Conservation (phyloP, 208 protist genomes). For the Leptomonas pyrrhocoris region DNA sequence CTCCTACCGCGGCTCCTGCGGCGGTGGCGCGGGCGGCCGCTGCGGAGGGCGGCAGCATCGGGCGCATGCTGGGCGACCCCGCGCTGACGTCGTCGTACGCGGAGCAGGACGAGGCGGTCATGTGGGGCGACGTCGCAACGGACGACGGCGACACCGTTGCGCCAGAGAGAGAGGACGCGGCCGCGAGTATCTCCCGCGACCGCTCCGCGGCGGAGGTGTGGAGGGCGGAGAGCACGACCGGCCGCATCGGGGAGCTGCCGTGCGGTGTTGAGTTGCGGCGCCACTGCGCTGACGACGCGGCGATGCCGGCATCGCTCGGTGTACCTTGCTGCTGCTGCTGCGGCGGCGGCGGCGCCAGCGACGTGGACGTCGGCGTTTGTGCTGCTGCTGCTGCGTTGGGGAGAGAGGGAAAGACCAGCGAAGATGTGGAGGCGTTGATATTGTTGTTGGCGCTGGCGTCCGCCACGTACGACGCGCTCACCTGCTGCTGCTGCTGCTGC, state of each 20-base stretch:
- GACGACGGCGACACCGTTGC: slow-evolving; percentile 3
- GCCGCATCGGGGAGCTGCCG: slow-evolving; percentile 31
- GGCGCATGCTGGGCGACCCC: background rate
- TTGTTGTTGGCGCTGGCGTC: no score
- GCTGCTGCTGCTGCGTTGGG: no score
- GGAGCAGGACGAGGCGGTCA: background rate
- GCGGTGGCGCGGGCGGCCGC: background rate
- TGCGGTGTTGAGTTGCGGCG: slow-evolving; percentile 21
- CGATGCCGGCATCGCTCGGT: background rate
- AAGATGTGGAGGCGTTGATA: no score
- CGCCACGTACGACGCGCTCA: no score
- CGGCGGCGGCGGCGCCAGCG: background rate
- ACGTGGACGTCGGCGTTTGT: no score
- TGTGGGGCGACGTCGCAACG: background rate
- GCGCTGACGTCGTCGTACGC: background rate
- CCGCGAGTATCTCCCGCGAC: slow-evolving; percentile 26
- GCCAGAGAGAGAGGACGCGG: slow-evolving; percentile 14
- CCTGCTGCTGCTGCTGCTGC: background rate
- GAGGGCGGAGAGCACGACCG: slow-evolving; percentile 30
- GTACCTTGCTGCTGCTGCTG: no score
- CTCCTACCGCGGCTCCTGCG: no score
- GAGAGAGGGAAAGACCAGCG: no score
- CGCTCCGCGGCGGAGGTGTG: slow-evolving; percentile 26
- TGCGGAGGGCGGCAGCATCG: slow-evolving; percentile 16
- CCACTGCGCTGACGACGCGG: slow-evolving; percentile 10